A percentile compares a stretch with the other conserved stretches of the same genome.
Evolutionary conservation across 495 filamentous ascomycete species (phyloP).

Genomic region (Chaetomium cochliodes): DNA sequence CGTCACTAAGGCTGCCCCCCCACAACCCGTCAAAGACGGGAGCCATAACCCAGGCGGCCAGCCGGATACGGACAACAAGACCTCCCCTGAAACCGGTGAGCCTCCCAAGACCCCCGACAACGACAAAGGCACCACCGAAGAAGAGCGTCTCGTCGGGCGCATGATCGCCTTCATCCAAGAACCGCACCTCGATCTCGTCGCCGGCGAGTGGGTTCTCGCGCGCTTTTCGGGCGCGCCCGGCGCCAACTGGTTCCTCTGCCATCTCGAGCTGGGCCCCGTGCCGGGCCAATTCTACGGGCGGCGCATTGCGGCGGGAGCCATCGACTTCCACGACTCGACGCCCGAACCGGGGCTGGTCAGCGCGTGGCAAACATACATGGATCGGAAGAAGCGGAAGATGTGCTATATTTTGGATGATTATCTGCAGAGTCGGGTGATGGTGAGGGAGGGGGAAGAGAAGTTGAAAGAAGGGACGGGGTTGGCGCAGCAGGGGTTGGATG

Average conservation of each 20-base stretch:
- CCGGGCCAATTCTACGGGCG: conserved; percentile 41
- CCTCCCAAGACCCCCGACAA: neutral
- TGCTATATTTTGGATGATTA: conserved; percentile 36
- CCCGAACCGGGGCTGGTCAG: conserved; percentile 40
- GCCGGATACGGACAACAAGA: neutral
- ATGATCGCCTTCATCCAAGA: conserved; percentile 49
- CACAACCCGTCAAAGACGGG: neutral
- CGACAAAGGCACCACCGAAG: conserved; percentile 22
- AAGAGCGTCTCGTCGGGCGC: conserved; percentile 37
- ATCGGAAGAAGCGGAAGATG: conserved; percentile 41
- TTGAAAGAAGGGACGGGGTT: neutral
- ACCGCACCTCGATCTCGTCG: conserved; percentile 38
- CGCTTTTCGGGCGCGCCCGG: conserved; percentile 43
- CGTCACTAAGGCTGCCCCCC: neutral
- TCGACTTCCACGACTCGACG: conserved; percentile 39
- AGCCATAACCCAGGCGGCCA: neutral
- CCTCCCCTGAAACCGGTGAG: too few relatives aligned
- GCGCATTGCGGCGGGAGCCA: conserved; percentile 41
- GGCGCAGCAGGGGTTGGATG: conserved; percentile 7
- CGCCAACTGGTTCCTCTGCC: conserved; percentile 51
- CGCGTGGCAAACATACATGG: conserved; percentile 45
- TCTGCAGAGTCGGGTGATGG: conserved; percentile 21
- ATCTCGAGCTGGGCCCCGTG: conserved; percentile 42
- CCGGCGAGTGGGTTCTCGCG: conserved; percentile 51
- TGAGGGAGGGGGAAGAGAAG: conserved; percentile 21